A percentile compares a stretch with the other conserved stretches of the same genome.
Evolutionary conservation across 306 rosid species (phyloP).

Genomic region (Pyrus betulifolia): DNA sequence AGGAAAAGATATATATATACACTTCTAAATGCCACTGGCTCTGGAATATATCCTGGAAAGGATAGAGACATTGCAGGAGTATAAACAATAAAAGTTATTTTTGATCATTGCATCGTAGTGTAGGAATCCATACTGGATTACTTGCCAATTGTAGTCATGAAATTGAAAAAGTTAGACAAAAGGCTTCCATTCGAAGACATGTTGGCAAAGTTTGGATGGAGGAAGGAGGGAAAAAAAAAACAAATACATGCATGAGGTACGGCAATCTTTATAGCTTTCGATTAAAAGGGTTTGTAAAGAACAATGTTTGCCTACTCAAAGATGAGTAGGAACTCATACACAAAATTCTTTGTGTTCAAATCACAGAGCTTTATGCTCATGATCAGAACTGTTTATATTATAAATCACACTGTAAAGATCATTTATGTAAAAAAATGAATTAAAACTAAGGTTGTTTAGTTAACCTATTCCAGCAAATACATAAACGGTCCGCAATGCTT

Average conservation of each 20-base stretch:
- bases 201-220: not conserved
- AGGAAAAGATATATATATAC: not conserved
- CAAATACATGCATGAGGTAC: not conserved
- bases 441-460: too few species aligned
- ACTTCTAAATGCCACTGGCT: not conserved
- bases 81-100: not conserved
- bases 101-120: not conserved
- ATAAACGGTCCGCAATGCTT: too few species aligned
- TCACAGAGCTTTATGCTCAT: too few species aligned
- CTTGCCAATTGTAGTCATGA: constrained; percentile 7
- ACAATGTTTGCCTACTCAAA: too few species aligned
- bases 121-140: not conserved
- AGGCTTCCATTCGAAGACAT: not conserved
- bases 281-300: not conserved
- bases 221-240: not conserved
- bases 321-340: too few species aligned
- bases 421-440: too few species aligned
- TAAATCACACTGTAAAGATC: too few species aligned
- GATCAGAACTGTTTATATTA: too few species aligned
- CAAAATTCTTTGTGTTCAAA: too few species aligned
- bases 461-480: too few species aligned
- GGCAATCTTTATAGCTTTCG: not conserved
- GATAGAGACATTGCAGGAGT: not conserved
- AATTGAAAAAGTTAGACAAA: not conserved
- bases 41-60: constrained; percentile 3